Base-by-base conservation (phyloP, 352 stramenopile genomes). In the Peronospora farinosa region DNA sequence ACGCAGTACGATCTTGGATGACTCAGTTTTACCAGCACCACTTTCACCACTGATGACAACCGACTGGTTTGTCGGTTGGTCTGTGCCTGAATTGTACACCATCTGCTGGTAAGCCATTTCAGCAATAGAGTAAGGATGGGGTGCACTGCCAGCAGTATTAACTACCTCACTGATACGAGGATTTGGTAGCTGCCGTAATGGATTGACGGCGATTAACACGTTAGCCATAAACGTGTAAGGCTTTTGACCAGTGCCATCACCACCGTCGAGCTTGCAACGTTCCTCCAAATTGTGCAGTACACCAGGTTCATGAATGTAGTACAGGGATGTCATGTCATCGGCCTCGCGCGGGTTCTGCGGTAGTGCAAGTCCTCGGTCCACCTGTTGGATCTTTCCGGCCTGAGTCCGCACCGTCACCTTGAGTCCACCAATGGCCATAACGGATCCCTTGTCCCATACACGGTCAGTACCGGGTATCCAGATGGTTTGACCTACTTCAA, bases 231-330 rank as follows among this genome's bases (percentile, higher is more conserved):
- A 96, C 37, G 87, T 97, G 69, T 96, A 96, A 23, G 88, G 87
- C 51, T 85, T 85, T 55, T 93, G 79, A 31, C 52, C 57, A 13
- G 51, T 63, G 27, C 69, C 72, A 39, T 88, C 76, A n/a, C 69
- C 71, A 35, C 85, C 78, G 40, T 95, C 76, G 48, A 95, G 72
- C 57, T 84, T 85, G 60, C 93, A 92, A 33, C 94, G 83, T 43
- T 90, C 74, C 45, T 95, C 92, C 35, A 98, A 63, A 67, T 98
- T 98, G 65, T 98, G 95, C 36, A 98, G 62, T 55, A 98, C 94
- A 17, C 89, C 86, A 0, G 95, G 78, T 51, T 97, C 89, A 76
- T 98, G 88, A 57, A 98, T 94, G 65, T 97, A 88, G 51, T 92
- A 90, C 6, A 98, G 78, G 61, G 95, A 86, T 13, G 90, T 97